These are phyloP conservation scores for Eruca vesicaria DNA, from an alignment of 441 rosid genomes.

Conservation along the genomic window DNA sequence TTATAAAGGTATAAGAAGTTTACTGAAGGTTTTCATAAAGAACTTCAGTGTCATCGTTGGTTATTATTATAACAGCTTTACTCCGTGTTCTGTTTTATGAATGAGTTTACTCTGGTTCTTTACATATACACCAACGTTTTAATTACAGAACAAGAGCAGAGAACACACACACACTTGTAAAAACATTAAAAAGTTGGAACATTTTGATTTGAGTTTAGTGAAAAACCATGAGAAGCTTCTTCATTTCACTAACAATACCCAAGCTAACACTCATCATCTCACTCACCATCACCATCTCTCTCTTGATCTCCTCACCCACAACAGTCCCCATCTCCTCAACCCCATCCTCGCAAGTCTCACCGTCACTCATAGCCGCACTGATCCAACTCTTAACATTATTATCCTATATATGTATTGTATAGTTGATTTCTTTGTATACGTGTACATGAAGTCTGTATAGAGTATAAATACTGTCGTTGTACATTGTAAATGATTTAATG, in stretches of 20 bases:
- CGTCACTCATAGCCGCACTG: constrained; percentile 72
- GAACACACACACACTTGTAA: background rate
- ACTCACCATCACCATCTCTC: constrained; percentile 39
- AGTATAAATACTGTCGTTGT: too few relatives aligned
- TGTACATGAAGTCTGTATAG: too few relatives aligned
- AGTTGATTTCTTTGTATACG: too few relatives aligned
- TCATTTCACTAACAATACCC: constrained; percentile 65
- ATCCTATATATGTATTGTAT: too few relatives aligned
- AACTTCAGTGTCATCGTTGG: too few relatives aligned
- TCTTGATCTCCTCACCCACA: constrained; percentile 46
- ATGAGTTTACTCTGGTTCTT: too few relatives aligned
- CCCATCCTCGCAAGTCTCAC: constrained; percentile 73
- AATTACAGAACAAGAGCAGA: background rate
- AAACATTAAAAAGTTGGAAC: background rate
- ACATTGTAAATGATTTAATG: too few relatives aligned
- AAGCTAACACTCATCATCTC: constrained; percentile 64
- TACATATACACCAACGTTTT: constrained; percentile 1
- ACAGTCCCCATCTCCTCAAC: constrained; percentile 70
- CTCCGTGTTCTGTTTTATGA: too few relatives aligned
- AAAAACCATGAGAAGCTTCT: constrained; percentile 40
- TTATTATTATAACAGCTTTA: too few relatives aligned
- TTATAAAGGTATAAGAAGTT: too few relatives aligned
- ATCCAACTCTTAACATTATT: constrained; percentile 70
- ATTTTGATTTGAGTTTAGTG: constrained; percentile 33
- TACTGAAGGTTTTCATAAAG: too few relatives aligned